Evolutionary conservation across 352 stramenopile genomes (phyloP).

Genomic region (Globisporangium parvum): DNA sequence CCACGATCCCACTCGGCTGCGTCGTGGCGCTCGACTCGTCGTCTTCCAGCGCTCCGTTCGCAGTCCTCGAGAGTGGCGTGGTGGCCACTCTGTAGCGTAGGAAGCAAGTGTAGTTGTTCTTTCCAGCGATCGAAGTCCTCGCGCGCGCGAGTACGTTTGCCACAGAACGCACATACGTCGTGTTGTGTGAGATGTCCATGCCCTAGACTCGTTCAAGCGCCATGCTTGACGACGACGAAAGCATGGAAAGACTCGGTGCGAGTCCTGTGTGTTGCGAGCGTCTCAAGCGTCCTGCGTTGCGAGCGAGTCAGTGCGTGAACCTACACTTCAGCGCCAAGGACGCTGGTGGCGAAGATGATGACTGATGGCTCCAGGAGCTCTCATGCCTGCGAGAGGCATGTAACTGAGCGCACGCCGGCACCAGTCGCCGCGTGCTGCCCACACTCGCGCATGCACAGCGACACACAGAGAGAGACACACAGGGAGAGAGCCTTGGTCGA

Average conservation of each 20-base stretch:
- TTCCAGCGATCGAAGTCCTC: neutral
- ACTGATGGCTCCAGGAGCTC: neutral
- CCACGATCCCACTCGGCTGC: constrained; percentile 44
- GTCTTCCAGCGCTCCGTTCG: neutral
- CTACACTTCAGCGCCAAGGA: neutral
- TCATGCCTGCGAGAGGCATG: neutral
- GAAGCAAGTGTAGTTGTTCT: neutral
- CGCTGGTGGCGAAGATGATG: neutral
- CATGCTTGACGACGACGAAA: too few species aligned
- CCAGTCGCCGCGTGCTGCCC: neutral
- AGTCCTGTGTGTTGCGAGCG: too few species aligned
- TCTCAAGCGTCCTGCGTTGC: too few species aligned
- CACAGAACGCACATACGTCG: too few species aligned
- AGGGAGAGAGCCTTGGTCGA: too few species aligned
- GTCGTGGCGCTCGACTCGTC: constrained; percentile 27
- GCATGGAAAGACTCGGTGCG: too few species aligned
- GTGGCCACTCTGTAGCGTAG: neutral
- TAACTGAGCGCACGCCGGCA: neutral
- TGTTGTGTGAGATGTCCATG: too few species aligned
- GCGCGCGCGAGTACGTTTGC: neutral
- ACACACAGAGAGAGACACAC: too few species aligned
- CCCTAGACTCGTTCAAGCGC: too few species aligned
- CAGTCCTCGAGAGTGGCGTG: constrained; percentile 6
- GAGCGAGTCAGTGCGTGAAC: neutral
- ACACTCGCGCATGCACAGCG: too few species aligned